These are phyloP conservation scores for Castanea mollissima DNA, from an alignment of 306 rosid species.

Conservation along the genomic window DNA sequence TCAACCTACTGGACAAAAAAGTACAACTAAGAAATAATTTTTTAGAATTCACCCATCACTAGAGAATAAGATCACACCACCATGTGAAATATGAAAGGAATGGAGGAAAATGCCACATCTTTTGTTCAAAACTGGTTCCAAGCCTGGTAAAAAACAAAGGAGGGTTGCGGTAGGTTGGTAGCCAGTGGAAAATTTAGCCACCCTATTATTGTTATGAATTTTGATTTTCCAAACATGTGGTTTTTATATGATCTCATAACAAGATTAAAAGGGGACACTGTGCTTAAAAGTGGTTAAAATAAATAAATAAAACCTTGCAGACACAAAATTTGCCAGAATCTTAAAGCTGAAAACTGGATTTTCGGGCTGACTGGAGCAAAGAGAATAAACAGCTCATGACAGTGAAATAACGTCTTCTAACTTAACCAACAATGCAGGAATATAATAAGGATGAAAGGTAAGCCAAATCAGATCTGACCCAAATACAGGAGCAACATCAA, in stretches of 20 bases:
- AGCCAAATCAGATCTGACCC: conserved; percentile 40
- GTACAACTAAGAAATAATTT: too few species aligned
- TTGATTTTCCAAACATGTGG: too few species aligned
- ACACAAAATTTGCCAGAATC: background rate
- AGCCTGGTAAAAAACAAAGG: too few species aligned
- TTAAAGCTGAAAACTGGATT: background rate
- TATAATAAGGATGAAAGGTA: background rate
- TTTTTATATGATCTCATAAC: background rate
- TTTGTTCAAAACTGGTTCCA: too few species aligned
- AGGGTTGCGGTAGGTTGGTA: too few species aligned
- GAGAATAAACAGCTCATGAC: background rate
- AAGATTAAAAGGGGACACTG: background rate
- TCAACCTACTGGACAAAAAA: too few species aligned
- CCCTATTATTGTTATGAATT: too few species aligned
- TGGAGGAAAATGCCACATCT: too few species aligned
- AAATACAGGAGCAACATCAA: conserved; percentile 12
- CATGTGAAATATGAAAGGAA: too few species aligned
- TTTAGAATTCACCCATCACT: too few species aligned
- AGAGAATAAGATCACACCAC: too few species aligned
- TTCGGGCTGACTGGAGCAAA: background rate
- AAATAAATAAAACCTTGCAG: background rate
- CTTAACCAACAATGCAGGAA: conserved; percentile 8
- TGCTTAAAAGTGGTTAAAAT: background rate
- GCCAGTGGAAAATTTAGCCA: too few species aligned
- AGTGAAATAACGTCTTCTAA: conserved; percentile 3